Evolutionary conservation across 495 filamentous ascomycete genomes (phyloP).

Genomic region (Chaetomium fimeti): DNA sequence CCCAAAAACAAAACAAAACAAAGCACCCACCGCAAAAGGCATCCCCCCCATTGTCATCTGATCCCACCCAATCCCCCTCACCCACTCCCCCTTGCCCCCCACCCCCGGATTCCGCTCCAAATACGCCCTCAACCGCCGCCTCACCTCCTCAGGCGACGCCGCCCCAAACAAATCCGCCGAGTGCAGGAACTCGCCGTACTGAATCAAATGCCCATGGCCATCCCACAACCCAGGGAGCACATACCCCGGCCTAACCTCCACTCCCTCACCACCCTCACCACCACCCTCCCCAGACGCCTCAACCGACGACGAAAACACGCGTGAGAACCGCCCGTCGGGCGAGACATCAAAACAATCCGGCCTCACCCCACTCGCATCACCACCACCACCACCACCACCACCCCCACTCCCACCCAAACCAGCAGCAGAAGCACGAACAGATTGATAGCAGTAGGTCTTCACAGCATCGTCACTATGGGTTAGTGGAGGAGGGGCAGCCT

Average conservation of each 20-base stretch:
- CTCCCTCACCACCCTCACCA: background rate
- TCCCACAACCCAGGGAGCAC: constrained; percentile 64
- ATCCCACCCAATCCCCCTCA: constrained; percentile 65
- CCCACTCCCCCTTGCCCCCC: constrained; percentile 53
- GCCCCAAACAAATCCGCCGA: constrained; percentile 59
- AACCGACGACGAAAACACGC: constrained; percentile 29
- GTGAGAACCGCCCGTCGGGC: constrained; percentile 33
- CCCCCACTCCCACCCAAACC: too few species aligned
- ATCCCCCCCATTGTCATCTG: constrained; percentile 59
- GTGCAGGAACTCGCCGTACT: constrained; percentile 63
- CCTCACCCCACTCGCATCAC: background rate
- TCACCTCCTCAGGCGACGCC: constrained; percentile 49
- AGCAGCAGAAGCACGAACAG: constrained; percentile 40
- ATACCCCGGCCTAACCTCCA: constrained; percentile 24
- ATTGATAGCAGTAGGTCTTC: constrained; percentile 45
- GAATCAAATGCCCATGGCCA: constrained; percentile 61
- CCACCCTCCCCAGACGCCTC: background rate
- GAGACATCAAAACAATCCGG: constrained; percentile 49
- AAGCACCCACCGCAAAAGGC: constrained; percentile 57
- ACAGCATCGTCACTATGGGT: background rate
- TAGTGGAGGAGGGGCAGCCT: background rate
- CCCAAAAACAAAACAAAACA: background rate
- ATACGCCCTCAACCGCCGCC: constrained; percentile 47
- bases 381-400: background rate
- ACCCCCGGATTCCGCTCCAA: constrained; percentile 39